These are phyloP conservation scores for Saccharomyces pastorianus DNA, from an alignment of 1,139 yeast genomes.

Conservation along the genomic window DNA sequence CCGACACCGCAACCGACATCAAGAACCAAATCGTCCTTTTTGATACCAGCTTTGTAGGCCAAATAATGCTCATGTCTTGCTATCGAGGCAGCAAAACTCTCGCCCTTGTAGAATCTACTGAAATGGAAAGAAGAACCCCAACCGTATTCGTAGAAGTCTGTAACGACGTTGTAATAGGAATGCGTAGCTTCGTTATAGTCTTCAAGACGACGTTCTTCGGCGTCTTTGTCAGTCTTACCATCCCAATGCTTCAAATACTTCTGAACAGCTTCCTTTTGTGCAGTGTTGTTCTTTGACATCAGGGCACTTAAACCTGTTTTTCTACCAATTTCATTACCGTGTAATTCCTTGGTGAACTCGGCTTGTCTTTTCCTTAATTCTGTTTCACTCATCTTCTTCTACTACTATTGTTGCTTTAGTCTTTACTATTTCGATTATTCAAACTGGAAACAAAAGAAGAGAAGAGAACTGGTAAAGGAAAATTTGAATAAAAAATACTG, in stretches of 20 bases:
- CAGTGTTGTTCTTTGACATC: slow-evolving; percentile 65
- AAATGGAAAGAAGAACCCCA: slow-evolving; percentile 99
- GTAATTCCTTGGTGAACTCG: slow-evolving; percentile 75
- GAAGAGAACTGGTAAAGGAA: background rate
- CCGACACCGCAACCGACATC: slow-evolving; percentile 99
- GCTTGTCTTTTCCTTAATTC: slow-evolving; percentile 37
- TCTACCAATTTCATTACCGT: slow-evolving; percentile 61
- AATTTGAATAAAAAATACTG: background rate
- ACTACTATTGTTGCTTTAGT: background rate
- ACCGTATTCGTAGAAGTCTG: slow-evolving; percentile 95
- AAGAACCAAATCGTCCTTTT: slow-evolving; percentile 75
- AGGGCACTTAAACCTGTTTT: slow-evolving; percentile 71
- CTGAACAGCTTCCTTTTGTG: slow-evolving; percentile 74
- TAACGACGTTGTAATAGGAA: slow-evolving; percentile 92
- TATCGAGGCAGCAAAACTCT: slow-evolving; percentile 86
- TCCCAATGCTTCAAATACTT: slow-evolving; percentile 98
- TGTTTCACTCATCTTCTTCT: slow-evolving; percentile 16
- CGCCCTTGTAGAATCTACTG: slow-evolving; percentile 88
- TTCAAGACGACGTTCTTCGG: slow-evolving; percentile 62
- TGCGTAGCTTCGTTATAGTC: slow-evolving; percentile 88
- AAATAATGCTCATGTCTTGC: slow-evolving; percentile 97
- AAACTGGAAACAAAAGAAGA: background rate
- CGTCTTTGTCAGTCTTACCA: slow-evolving; percentile 67
- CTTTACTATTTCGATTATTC: background rate
- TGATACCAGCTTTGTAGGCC: slow-evolving; percentile 77